Conservation (phyloP, 2,329 filamentous ascomycete species). For the Trematosphaeria pertusa region DNA sequence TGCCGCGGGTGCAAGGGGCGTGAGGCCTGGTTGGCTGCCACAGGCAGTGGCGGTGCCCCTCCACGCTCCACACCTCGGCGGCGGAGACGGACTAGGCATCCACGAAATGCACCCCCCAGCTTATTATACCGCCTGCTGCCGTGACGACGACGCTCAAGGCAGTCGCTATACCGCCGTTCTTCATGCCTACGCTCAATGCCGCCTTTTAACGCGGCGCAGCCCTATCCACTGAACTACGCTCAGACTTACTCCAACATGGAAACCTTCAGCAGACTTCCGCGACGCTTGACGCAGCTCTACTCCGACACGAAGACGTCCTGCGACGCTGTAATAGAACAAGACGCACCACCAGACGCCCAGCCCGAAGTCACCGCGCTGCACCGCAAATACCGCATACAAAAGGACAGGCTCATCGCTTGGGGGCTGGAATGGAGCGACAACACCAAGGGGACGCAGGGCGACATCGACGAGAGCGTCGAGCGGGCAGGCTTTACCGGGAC, state of each 20-base stretch:
- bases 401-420: slow-evolving; percentile 80
- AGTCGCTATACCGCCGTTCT: slow-evolving; percentile 29
- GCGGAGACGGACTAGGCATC: slow-evolving; percentile 37
- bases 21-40: neutral
- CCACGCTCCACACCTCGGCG: too few species aligned
- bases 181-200: slow-evolving; percentile 21
- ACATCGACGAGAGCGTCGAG: slow-evolving; percentile 75
- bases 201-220: slow-evolving; percentile 19
- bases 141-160: slow-evolving; percentile 41
- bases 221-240: slow-evolving; percentile 9
- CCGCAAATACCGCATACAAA: slow-evolving; percentile 79
- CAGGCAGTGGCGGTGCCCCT: neutral
- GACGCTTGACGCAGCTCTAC: slow-evolving; percentile 67
- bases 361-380: slow-evolving; percentile 76
- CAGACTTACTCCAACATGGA: slow-evolving; percentile 34
- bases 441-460: slow-evolving; percentile 61
- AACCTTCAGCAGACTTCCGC: slow-evolving; percentile 44
- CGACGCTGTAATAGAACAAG: slow-evolving; percentile 70
- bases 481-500: slow-evolving; percentile 75
- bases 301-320: slow-evolving; percentile 81
- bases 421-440: slow-evolving; percentile 82
- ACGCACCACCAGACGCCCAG: slow-evolving; percentile 63
- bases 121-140: slow-evolving; percentile 25
- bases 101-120: slow-evolving; percentile 37
- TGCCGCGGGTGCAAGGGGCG: too few species aligned